Base-by-base conservation (phyloP, 306 rosid genomes). In the Gillenia trifoliata region DNA sequence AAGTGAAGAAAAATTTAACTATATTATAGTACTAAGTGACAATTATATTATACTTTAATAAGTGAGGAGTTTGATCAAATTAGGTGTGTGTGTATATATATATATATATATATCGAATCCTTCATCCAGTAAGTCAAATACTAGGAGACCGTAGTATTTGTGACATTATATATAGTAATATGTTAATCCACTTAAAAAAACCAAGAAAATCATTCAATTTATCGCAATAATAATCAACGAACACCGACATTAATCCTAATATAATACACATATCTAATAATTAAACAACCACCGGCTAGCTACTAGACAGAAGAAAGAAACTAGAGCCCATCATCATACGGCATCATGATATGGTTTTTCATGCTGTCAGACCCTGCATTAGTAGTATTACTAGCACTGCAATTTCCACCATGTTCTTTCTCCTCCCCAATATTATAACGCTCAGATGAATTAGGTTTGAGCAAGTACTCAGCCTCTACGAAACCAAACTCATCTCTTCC, bases 401-500 rank as follows among this genome's bases (percentile, higher is more conserved):
- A 9, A 10, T 20, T 7, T 19, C 19, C 20, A 8, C 47, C 63
- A 12, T 15, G 54, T 12, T 13, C 54, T 3, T 47, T 19, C 16
- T 15, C 54, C 6, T 47, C 54, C 4, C 19, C 54, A n/a, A n/a
- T n/a, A 3, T 38, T 38, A 11, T 38, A 38, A 38, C 11, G 11
- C 15, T 56, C 30, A 56, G n/a, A n/a, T n/a, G 9, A 7, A 7
- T 23, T 8, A 31, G 64, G 36, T 7, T 65, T 16, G 11, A 75
- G 64, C 50, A 75, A 49, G 34, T 33, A 33, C 65, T 75, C 36
- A 31, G 64, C 8, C 65, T 75, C 72, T 29, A 60, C 76, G 5
- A 12, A 26, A 16, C 43, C 13, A 8, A 60, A 17, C 6, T 30
- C 65, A 49, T 33, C 20, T 17, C 61, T 50, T 26, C n/a, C 13